Evolutionary conservation across 2,329 filamentous ascomycete genomes (phyloP), one percentile per base, ranked within the genome.

Genomic region (Pseudogymnoascus sp.): DNA sequence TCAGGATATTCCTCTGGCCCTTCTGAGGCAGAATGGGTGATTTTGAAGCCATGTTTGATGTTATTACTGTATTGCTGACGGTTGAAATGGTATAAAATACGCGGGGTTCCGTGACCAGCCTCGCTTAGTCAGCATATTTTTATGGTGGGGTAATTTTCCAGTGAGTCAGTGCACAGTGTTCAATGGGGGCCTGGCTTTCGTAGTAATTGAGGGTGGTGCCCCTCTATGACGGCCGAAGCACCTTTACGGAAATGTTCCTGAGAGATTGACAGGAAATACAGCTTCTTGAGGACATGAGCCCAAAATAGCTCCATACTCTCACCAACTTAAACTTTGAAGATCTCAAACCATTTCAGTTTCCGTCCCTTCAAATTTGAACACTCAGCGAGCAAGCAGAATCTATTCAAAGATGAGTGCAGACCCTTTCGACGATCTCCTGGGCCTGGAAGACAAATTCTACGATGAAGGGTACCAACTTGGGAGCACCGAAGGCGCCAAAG

Each of bases 1-100:
- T 87, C 64, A 97, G 83, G 68, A 95, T 85, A 74, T 97, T 97
- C 69, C 86, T 83, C 80, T 96, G 87, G 67, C 88, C 89, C 72
- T 84, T 77, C 69, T 84, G 75, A 65, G 88, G 88, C 65, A 90
- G 74, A 64, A 88, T 83, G 64, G 68, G 65, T n/a, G 67, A 66
- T 34, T 64, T 28, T 38, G 62, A 63, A 54, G 67, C 66, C 69
- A 72, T 62, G 12, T 59, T 72, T 43, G 38, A 38, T 57, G 37
- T 62, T 38, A n/a, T 54, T 32, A 4, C 12, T 54, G 22, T 16
- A 16, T 7, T 50, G 43, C 6, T 50, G 14, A 32, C 18, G 3
- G 43, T 50, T 50, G 28, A 54, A 54, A 54, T 54, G 47, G 12
- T 54, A 32, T 54, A 54, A 54, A 20, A 54, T 32, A 54, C 28